Evolutionary conservation across 306 rosid species (phyloP).

Genomic region (Cotoneaster glaucophyllus): DNA sequence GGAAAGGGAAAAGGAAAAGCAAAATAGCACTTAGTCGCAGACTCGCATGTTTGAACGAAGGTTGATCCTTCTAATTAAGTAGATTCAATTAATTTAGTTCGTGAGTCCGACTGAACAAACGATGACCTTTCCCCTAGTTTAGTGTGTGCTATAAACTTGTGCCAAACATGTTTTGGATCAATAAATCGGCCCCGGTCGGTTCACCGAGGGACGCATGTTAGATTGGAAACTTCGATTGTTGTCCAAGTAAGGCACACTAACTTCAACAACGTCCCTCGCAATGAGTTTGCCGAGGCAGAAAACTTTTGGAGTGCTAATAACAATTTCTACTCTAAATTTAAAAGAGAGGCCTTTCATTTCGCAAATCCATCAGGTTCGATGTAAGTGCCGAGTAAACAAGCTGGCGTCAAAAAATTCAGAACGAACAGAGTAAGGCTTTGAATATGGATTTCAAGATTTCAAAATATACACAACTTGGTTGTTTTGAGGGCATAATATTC

Average conservation of each 20-base stretch:
- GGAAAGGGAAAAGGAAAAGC: slow-evolving; percentile 92
- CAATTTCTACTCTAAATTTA: too few relatives aligned
- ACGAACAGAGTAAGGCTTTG: background rate
- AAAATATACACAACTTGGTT: background rate
- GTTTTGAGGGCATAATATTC: background rate
- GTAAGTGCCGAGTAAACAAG: background rate
- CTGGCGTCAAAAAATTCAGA: background rate
- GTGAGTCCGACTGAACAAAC: background rate
- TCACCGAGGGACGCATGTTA: background rate
- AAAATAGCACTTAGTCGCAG: slow-evolving; percentile 29
- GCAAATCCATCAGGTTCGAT: background rate
- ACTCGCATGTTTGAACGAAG: slow-evolving; percentile 1
- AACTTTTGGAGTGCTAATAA: background rate
- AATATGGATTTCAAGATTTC: background rate
- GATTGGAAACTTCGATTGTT: background rate
- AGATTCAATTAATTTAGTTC: background rate
- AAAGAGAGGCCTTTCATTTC: background rate
- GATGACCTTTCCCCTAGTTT: background rate
- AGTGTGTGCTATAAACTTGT: background rate
- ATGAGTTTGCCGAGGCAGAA: too few relatives aligned
- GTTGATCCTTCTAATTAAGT: background rate
- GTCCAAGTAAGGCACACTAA: too few relatives aligned
- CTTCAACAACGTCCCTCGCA: too few relatives aligned
- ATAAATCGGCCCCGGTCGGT: background rate
- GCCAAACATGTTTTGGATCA: background rate